A percentile compares a stretch with the other conserved stretches of the same genome.
These are phyloP conservation scores for Curvularia sp. DNA, from an alignment of 2,329 filamentous ascomycete species.

Conservation along the genomic window DNA sequence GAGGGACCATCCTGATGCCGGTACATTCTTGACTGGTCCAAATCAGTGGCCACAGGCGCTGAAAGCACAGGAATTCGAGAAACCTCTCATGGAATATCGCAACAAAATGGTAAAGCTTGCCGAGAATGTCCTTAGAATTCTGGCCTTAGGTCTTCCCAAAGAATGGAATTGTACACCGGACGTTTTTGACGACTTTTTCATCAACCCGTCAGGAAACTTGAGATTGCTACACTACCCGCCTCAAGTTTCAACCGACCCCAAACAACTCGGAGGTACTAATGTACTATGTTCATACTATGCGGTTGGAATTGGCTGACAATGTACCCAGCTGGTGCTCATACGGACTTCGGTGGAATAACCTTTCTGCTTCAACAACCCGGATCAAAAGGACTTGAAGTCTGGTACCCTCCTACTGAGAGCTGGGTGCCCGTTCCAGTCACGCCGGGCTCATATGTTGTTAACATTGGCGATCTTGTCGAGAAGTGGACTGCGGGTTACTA, in stretches of 20 bases:
- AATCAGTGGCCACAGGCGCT: background rate
- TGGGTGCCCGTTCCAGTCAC: conserved; percentile 19
- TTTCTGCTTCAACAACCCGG: conserved; percentile 25
- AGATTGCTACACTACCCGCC: background rate
- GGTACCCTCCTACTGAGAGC: background rate
- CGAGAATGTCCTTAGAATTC: background rate
- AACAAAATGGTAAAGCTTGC: background rate
- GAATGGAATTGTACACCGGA: background rate
- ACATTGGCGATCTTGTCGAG: conserved; percentile 17
- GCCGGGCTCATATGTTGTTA: conserved; percentile 14
- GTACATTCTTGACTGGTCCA: background rate
- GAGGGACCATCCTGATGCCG: background rate
- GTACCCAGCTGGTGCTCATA: conserved; percentile 17
- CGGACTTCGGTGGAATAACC: conserved; percentile 28
- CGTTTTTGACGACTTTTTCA: background rate
- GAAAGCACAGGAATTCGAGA: background rate
- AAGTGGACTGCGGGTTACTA: conserved; percentile 21
- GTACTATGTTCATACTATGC: background rate
- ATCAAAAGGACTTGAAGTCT: conserved; percentile 21
- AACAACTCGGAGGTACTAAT: background rate
- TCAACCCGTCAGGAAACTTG: background rate
- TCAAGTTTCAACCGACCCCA: background rate
- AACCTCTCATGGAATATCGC: background rate
- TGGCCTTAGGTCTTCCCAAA: background rate
- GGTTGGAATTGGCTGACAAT: background rate